phyloP scores from a whole-genome alignment of 139 green algal species.

The Chlorella sp. region DNA sequence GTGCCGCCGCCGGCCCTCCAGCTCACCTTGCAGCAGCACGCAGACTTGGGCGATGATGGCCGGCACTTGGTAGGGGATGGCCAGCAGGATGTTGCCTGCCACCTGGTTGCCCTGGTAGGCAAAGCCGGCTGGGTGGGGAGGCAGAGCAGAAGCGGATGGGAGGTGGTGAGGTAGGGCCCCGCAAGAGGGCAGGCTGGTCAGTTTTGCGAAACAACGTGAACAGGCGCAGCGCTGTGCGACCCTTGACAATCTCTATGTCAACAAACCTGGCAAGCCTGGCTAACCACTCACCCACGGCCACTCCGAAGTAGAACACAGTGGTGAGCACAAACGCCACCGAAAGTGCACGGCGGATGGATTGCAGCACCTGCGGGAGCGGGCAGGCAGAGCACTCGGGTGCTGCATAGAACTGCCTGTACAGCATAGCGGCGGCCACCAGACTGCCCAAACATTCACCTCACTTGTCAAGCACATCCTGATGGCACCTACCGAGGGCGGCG shows the following conservation, averaged over 20 bases:
- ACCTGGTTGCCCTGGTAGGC: neutral
- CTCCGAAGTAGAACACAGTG: neutral
- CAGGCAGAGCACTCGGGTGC: too few relatives aligned
- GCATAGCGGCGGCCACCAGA: too few relatives aligned
- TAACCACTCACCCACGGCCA: neutral
- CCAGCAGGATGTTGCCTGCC: neutral
- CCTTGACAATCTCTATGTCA: too few relatives aligned
- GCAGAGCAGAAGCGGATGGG: neutral
- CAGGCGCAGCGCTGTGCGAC: too few relatives aligned
- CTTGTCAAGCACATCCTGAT: too few relatives aligned
- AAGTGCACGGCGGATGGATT: neutral
- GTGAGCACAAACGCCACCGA: neutral
- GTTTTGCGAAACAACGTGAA: too few relatives aligned
- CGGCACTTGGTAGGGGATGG: neutral
- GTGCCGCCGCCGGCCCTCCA: neutral
- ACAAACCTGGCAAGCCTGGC: neutral
- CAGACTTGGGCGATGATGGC: neutral
- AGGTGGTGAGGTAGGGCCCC: too few relatives aligned
- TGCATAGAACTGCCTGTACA: too few relatives aligned
- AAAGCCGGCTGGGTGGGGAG: neutral
- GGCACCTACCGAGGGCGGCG: neutral
- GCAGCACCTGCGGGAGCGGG: neutral
- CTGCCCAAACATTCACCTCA: too few relatives aligned
- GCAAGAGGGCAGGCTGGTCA: neutral
- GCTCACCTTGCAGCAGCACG: constrained; percentile 6